phyloP scores from a whole-genome alignment of 352 stramenopile species.

The Globisporangium barbulae region DNA sequence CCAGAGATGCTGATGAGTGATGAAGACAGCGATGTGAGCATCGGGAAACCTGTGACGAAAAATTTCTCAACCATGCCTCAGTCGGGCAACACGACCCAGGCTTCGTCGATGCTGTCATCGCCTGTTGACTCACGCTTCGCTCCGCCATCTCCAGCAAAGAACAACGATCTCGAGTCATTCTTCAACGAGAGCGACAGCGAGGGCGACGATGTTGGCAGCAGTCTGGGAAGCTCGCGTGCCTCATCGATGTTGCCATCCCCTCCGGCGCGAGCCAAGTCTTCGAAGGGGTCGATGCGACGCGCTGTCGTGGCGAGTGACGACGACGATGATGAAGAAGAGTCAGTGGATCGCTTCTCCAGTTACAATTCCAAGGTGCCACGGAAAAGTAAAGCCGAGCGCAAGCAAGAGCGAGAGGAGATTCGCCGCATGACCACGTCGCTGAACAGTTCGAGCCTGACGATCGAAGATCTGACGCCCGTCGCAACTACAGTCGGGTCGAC shows the following conservation, averaged over 20 bases:
- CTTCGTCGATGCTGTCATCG: background rate
- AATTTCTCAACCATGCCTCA: background rate
- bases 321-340: constrained; percentile 31
- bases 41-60: background rate
- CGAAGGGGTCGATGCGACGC: background rate
- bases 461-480: background rate
- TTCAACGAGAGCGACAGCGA: constrained; percentile 67
- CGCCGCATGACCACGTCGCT: constrained; percentile 30
- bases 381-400: constrained; percentile 32
- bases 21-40: background rate
- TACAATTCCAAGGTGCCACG: constrained; percentile 36
- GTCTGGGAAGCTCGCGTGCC: background rate
- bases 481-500: constrained; percentile 1
- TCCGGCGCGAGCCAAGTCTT: constrained; percentile 1
- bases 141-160: background rate
- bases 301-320: constrained; percentile 20
- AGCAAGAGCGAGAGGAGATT: constrained; percentile 47
- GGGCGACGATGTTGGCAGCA: constrained; percentile 19
- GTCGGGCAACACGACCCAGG: constrained; percentile 1
- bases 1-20: constrained; percentile 5
- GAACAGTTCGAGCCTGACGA: background rate
- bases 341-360: constrained; percentile 36
- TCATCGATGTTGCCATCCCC: background rate
- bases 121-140: background rate
- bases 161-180: constrained; percentile 56